Conservation (phyloP, 2,329 filamentous ascomycete genomes). For the Arthrobotrys iridis region DNA sequence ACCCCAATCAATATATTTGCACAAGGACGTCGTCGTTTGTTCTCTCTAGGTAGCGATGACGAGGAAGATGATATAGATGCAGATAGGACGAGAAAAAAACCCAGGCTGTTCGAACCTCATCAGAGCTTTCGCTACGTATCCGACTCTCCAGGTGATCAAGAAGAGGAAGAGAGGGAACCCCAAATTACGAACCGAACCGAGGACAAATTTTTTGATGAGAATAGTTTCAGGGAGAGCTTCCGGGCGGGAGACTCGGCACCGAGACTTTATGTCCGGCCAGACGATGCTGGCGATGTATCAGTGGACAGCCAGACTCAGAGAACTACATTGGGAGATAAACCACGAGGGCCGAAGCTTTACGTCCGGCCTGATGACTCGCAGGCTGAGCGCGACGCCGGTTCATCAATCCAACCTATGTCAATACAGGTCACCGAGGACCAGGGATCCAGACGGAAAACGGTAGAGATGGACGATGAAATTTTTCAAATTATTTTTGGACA, state of each 20-base stretch:
- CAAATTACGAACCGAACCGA: conserved; percentile 3
- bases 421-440: background rate
- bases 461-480: conserved; percentile 8
- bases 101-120: conserved; percentile 37
- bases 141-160: conserved; percentile 15
- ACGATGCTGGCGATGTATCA: conserved; percentile 18
- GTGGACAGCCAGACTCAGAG: conserved; percentile 20
- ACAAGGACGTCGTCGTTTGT: conserved; percentile 41
- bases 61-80: conserved; percentile 37
- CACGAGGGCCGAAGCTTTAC: conserved; percentile 31
- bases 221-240: conserved; percentile 44
- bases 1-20: conserved; percentile 44
- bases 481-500: conserved; percentile 43
- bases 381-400: background rate
- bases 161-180: background rate
- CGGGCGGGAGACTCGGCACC: conserved; percentile 15
- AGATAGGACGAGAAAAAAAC: conserved; percentile 24
- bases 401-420: background rate
- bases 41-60: conserved; percentile 34
- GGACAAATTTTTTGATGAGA: conserved; percentile 48
- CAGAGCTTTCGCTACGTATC: conserved; percentile 48
- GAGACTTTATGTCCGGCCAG: conserved; percentile 36
- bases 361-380: conserved; percentile 32
- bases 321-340: conserved; percentile 15
- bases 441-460: background rate